Evolutionary conservation across 2,329 filamentous ascomycete species (phyloP).

Genomic region (Pseudocercospora crystallina): DNA sequence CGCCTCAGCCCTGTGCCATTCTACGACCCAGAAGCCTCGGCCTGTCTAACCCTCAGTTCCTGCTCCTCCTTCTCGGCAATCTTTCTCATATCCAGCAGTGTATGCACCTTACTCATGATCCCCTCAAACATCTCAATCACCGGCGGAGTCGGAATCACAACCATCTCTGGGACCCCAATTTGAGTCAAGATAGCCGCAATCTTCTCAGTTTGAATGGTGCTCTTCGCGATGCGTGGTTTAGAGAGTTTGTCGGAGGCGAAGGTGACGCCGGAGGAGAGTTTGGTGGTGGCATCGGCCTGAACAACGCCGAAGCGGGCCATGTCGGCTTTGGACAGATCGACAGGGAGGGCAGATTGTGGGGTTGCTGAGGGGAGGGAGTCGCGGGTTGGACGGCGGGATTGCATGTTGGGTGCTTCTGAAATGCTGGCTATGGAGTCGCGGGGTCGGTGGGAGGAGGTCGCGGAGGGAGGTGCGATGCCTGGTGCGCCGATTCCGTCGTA

Average conservation of each 20-base stretch:
- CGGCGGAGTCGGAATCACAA: slow-evolving; percentile 71
- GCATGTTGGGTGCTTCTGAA: slow-evolving; percentile 27
- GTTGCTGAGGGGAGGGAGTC: slow-evolving; percentile 42
- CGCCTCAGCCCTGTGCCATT: no score
- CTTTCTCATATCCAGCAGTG: slow-evolving; percentile 72
- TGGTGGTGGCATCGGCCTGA: slow-evolving; percentile 61
- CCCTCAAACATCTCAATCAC: slow-evolving; percentile 71
- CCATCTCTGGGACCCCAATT: slow-evolving; percentile 67
- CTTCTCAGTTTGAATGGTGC: slow-evolving; percentile 70
- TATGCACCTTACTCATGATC: slow-evolving; percentile 66
- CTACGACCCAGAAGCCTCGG: no score
- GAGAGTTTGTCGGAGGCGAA: slow-evolving; percentile 84
- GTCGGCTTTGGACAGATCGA: slow-evolving; percentile 68
- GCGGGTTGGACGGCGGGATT: slow-evolving; percentile 32
- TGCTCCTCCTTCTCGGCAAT: slow-evolving; percentile 72
- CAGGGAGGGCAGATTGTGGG: slow-evolving; percentile 38
- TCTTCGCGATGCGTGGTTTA: slow-evolving; percentile 75
- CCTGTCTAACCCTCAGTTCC: slow-evolving; percentile 53
- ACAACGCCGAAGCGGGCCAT: slow-evolving; percentile 82
- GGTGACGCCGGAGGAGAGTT: slow-evolving; percentile 78
- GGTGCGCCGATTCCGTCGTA: slow-evolving; percentile 19
- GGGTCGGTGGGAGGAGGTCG: slow-evolving; percentile 28
- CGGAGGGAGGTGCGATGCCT: slow-evolving; percentile 17
- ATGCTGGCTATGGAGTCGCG: slow-evolving; percentile 46
- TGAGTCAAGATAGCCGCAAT: slow-evolving; percentile 72